Base-by-base conservation (phyloP, 345 rosid genomes). In the Citrus sinensis region DNA sequence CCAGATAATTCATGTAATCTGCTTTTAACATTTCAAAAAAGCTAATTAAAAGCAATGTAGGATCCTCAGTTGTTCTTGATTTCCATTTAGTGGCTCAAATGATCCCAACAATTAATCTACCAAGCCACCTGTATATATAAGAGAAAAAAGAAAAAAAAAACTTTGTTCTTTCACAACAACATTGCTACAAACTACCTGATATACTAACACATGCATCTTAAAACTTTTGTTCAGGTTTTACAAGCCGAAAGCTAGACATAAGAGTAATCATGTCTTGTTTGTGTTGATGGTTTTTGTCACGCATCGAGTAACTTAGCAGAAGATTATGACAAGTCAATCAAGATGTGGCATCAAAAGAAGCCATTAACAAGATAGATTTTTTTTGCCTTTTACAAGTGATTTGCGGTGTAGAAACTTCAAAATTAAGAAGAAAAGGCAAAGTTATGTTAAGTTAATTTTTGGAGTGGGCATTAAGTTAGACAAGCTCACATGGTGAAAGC, bases 341-440 rank as follows among this genome's bases (percentile, higher is more conserved):
- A 80, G 59, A 69, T 27, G 64, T 73, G 81, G 78, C 71, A 63
- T 30, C 3, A 17, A 11, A n/a, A 49, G 24, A 42, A 14, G 22
- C 71, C 9, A 42, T 56, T 42, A 5, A 71, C 32, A 62, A 46
- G 17, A 30, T 76, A n/a, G 32, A 56, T 22, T 54, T 69, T 46
- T 29, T 10, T 35, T 67, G 22, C 34, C 13, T 37, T 79, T 70
- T 11, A 76, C 66, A 67, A 20, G 70, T 6, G 54, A 35, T 64
- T 62, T 34, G 70, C 49, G 24, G 25, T 63, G 82, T 39, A 20
- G 80, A 80, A 75, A 78, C 79, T 79, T 79, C 74, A 73, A 60
- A 63, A 66, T 4, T 68, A 54, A 71, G 51, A 24, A 27, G 17
- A 22, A 56, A 5, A 61, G 39, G 20, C 11, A 27, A n/a, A 25